Evolutionary conservation across 495 filamentous ascomycete genomes (phyloP), one percentile per base, ranked within the genome.

Genomic region (Podospora conica): DNA sequence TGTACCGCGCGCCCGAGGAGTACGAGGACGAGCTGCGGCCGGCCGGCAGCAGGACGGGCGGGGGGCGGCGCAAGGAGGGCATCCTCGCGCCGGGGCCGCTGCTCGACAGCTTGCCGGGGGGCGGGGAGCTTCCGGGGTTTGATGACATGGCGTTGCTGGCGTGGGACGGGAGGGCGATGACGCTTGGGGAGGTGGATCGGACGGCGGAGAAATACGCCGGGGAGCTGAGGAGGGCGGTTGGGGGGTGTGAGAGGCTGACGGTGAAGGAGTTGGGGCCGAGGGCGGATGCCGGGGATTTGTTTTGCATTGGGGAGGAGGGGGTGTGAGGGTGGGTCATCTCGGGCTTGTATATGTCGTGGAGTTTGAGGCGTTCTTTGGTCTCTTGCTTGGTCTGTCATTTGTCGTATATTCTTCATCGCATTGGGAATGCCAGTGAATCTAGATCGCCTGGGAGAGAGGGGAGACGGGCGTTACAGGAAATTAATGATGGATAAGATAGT

Each of bases 1-100:
- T 93, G 9, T 88, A 86, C 67, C 82, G 85, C 24, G 66, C 80
- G 0, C 90, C 91, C 0, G 91, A 95, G 74, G 91, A 95, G 72
- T 89, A 83, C 54, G 73, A 76, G 54, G 64, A 65, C 10, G 77
- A 77, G 25, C 63, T 74, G 69, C 69, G 64, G 65, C 18, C 68
- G 62, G 40, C 15, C 18, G 40, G n/a, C n/a, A n/a, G 4, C 1
- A 29, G 28, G 33, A 15, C 12, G 24, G 22, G 57, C 1, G 15
- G 58, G 12, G 15, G 58, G 12, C 29, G 25, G 23, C 21, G 24
- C 40, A n/a, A 24, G 21, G 79, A 79, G 64, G 66, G 68, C n/a
- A 61, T 66, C 28, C 69, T 79, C 6, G 63, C 74, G 0, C 53
- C 70, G 1, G 68, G 73, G 0, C 68, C 71, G n/a, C 63, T 81